These are phyloP conservation scores for Jamesozyma lodderae DNA, from an alignment of 805 yeast species.

Conservation along the genomic window DNA sequence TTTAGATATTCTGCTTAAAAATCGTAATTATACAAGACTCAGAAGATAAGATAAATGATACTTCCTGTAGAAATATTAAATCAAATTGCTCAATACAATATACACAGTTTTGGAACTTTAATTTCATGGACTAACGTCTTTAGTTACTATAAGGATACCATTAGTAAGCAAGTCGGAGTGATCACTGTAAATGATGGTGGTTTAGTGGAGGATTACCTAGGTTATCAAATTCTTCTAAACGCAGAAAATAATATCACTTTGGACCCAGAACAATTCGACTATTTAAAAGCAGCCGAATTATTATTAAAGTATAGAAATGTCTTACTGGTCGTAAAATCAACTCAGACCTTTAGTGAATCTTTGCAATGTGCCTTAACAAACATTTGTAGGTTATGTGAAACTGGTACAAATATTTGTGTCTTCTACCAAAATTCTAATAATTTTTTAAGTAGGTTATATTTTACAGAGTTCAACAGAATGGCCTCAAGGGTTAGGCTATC, in stretches of 20 bases:
- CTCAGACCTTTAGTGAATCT: constrained; percentile 18
- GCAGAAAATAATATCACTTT: constrained; percentile 9
- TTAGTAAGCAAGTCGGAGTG: constrained; percentile 17
- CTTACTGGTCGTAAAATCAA: constrained; percentile 17
- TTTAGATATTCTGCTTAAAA: too few species aligned
- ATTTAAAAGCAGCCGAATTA: constrained; percentile 4
- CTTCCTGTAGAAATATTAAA: constrained; percentile 24
- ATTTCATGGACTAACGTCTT: constrained; percentile 20
- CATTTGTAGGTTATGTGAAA: constrained; percentile 7
- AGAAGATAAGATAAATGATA: too few species aligned
- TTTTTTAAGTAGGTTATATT: constrained; percentile 23
- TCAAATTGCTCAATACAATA: constrained; percentile 15
- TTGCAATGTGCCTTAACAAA: constrained; percentile 10
- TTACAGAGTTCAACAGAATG: constrained; percentile 14
- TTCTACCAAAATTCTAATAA: constrained; percentile 18
- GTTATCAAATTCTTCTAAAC: constrained; percentile 11
- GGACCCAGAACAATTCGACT: constrained; percentile 8
- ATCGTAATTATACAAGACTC: too few species aligned
- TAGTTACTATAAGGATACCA: constrained; percentile 8
- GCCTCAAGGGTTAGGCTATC: constrained; percentile 10
- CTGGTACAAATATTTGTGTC: constrained; percentile 15
- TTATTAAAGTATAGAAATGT: constrained; percentile 9
- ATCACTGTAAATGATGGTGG: constrained; percentile 15
- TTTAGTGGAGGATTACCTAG: constrained; percentile 6
- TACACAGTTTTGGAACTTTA: constrained; percentile 19